Evolutionary conservation across 345 rosid genomes (phyloP).

Genomic region (Rhizophora mangle): DNA sequence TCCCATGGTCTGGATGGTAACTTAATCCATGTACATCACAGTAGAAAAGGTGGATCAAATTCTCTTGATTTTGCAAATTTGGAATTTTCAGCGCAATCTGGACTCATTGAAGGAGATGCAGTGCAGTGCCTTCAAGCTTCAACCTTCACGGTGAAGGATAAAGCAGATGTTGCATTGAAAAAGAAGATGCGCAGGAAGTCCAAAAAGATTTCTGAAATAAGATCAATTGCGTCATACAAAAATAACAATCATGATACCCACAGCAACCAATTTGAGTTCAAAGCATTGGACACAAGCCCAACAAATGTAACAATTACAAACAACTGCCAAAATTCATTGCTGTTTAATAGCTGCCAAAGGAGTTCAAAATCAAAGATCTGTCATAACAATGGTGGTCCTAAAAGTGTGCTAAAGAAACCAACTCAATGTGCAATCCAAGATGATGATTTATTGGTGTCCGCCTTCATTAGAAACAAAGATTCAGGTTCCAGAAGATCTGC

Average conservation of each 20-base stretch:
- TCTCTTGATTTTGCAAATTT: slow-evolving; percentile 19
- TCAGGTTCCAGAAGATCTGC: slow-evolving; percentile 34
- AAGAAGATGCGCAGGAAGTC: slow-evolving; percentile 65
- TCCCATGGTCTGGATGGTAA: slow-evolving; percentile 38
- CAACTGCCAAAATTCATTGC: slow-evolving; percentile 20
- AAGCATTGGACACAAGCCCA: slow-evolving; percentile 27
- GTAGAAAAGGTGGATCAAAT: slow-evolving; percentile 10
- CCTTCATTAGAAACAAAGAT: slow-evolving; percentile 53
- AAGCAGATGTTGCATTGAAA: slow-evolving; percentile 29
- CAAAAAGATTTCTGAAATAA: slow-evolving; percentile 61
- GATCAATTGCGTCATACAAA: slow-evolving; percentile 35
- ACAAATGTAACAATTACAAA: slow-evolving; percentile 14
- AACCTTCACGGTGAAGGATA: slow-evolving; percentile 29
- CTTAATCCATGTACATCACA: slow-evolving; percentile 20
- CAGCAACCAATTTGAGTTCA: slow-evolving; percentile 27
- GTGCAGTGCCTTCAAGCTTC: slow-evolving; percentile 39
- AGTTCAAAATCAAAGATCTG: slow-evolving; percentile 32
- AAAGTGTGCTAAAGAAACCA: slow-evolving; percentile 39
- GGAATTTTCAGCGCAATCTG: slow-evolving; percentile 23
- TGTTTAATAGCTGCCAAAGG: slow-evolving; percentile 21
- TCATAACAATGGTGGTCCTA: slow-evolving; percentile 29
- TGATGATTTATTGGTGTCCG: slow-evolving; percentile 61
- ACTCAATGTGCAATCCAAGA: slow-evolving; percentile 49
- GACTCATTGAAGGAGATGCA: slow-evolving; percentile 34
- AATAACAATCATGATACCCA: slow-evolving; percentile 25